Base-by-base conservation (phyloP, 2,329 filamentous ascomycete genomes). In the Zelopaecilomyces penicillatus region DNA sequence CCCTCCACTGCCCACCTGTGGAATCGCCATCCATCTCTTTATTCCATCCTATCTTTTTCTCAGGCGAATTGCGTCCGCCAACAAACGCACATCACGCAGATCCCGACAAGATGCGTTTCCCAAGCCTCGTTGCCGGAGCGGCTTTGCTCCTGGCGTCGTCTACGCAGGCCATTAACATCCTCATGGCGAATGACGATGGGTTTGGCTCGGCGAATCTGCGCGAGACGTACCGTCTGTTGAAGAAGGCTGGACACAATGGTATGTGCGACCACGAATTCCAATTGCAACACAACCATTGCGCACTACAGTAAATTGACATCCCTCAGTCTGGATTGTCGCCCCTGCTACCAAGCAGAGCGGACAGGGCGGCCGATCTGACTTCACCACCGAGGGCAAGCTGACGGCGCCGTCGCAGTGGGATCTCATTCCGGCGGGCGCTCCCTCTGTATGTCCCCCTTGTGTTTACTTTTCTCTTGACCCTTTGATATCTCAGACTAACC, bases 111-210 rank as follows among this genome's bases (percentile, higher is more conserved):
- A 59, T 60, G 57, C 56, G 50, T 47, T 8, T 55, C 6, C 46
- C 50, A 10, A 52, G 44, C 5, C 30, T 54, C 7, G n/a, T 59
- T 4, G 40, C 48, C 5, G 44, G 47, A 29, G 48, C 44, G 9
- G 46, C 47, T 2, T 6, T 59, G 29, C 43, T 42, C 32, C 40
- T 54, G 6, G 50, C 50, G 12, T 51, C 56, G 3, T 45, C 39
- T 1, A 47, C 50, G 0, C 51, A 54, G 4, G 56, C 52, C 5
- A 42, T 62, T 26, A 62, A 62, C 11, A 60, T 62, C 38, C 42
- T 62, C 9, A 36, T 62, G 0, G 60, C 54, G 10, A 62, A 61
- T 31, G 58, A 61, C 5, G 59, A 62, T 39, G 56, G 59, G 2
- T 62, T 62, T 4, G 58, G 53, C 4, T 61, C 59, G 3, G 56